phyloP scores from a whole-genome alignment of 768 basidiomycete species.

The Hericium rajendrae region DNA sequence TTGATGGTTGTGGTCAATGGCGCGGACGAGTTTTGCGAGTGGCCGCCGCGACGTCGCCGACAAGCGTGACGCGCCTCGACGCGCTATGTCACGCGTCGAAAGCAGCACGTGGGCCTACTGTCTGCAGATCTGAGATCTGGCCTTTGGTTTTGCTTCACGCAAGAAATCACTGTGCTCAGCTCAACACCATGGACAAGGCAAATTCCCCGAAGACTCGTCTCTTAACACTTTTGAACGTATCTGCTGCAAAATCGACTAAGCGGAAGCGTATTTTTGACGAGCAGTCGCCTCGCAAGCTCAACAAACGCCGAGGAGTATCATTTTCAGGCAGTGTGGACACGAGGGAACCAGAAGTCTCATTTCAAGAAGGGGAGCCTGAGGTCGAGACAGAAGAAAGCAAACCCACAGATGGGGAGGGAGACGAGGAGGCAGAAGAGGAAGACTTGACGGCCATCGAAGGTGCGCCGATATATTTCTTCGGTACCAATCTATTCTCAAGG shows the following conservation, averaged over 20 bases:
- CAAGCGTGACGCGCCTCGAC: background rate
- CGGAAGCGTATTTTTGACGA: slow-evolving; percentile 33
- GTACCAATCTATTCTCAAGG: background rate
- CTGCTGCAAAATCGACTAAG: slow-evolving; percentile 64
- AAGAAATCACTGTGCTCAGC: background rate
- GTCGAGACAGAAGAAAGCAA: slow-evolving; percentile 2
- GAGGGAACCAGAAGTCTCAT: background rate
- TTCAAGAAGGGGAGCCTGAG: too few species aligned
- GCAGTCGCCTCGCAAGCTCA: slow-evolving; percentile 50
- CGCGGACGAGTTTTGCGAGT: background rate
- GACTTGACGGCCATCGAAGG: slow-evolving; percentile 1
- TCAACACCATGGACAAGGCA: slow-evolving; percentile 18
- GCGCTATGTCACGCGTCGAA: background rate
- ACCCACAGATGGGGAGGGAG: slow-evolving; percentile 5
- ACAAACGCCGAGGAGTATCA: slow-evolving; percentile 45
- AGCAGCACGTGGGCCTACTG: background rate
- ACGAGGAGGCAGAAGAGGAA: slow-evolving; percentile 2
- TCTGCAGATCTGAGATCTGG: background rate
- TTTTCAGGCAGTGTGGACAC: slow-evolving; percentile 2
- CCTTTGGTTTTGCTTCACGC: background rate
- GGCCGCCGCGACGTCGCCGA: background rate
- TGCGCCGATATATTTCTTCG: background rate
- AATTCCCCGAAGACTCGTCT: slow-evolving; percentile 67
- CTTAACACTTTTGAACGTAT: slow-evolving; percentile 83
- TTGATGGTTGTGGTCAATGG: background rate